Base-by-base conservation (phyloP, 495 filamentous ascomycete species). In the Penicillium parvum region DNA sequence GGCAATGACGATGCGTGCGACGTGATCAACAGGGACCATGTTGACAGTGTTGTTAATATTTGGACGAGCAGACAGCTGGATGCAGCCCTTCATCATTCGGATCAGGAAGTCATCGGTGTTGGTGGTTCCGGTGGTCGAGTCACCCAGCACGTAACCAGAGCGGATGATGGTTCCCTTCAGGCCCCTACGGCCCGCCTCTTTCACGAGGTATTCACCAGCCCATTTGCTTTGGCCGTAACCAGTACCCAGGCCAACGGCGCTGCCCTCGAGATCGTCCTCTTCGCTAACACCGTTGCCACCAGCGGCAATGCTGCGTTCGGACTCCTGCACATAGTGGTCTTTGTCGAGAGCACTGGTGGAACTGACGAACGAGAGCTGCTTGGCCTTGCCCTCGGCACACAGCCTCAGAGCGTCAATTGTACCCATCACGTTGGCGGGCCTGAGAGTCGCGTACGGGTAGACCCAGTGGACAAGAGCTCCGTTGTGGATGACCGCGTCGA, bases 171-270 rank as follows among this genome's bases (percentile, higher is more conserved):
- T 77, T 17, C 88, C 89, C 10, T 65, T 68, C 8, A 98, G 72
- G 20, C 92, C 92, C 43, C 88, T 68, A 36, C 65, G 71, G 14
- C 90, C 88, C 20, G 91, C 91, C 57, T 85, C 87, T 12, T 84
- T 74, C 34, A 90, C 78, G 10, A 98, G 71, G 52, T 88, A 84
- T 61, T 96, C 90, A 6, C 77, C 69, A 16, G 80, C 82, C 84
- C 85, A 89, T 70, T 98, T 98, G 35, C 75, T 80, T 65, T 96
- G 90, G 6, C 90, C 92, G 55, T 98, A 98, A 5, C 91, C 92
- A 0, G 86, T 95, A 55, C 81, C 71, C 0, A 90, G 75, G 19
- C 82, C 82, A 16, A 69, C 75, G 7, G 75, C 63, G 45, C 77
- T 82, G 10, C 86, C 83, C 43, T 77, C 71, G 4, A 89, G 64